phyloP scores from a whole-genome alignment of 2,329 filamentous ascomycete species.

The Dactylellina drechsleri region DNA sequence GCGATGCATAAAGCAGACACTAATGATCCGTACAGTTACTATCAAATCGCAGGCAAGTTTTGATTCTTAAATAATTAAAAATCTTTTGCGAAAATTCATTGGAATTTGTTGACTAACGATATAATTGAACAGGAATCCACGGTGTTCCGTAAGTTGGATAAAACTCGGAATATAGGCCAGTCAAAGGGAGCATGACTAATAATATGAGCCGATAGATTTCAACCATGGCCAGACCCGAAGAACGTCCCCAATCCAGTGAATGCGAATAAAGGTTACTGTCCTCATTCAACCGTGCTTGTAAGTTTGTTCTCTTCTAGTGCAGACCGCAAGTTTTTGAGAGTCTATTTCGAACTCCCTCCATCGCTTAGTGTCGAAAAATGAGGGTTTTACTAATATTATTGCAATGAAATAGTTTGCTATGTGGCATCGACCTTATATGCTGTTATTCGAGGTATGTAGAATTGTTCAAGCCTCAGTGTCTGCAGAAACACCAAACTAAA shows the following conservation, averaged over 20 bases:
- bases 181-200: background rate
- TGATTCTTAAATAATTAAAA: no score
- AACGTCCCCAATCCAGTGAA: background rate
- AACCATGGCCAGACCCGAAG: constrained; percentile 33
- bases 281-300: constrained; percentile 44
- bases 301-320: constrained; percentile 1
- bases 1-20: constrained; percentile 4
- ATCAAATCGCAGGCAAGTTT: constrained; percentile 18
- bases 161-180: background rate
- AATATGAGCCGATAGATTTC: constrained; percentile 1
- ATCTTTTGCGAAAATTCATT: no score
- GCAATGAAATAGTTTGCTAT: constrained; percentile 55
- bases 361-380: no score
- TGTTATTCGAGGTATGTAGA: constrained; percentile 47
- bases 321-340: no score
- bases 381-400: no score
- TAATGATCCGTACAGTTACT: constrained; percentile 29
- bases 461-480: no score
- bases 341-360: no score
- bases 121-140: constrained; percentile 4
- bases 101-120: no score
- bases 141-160: constrained; percentile 32
- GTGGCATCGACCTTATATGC: constrained; percentile 59
- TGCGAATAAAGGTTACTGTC: constrained; percentile 32
- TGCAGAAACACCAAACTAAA: no score